These are phyloP conservation scores for Penicillium macrosclerotiorum DNA, from an alignment of 495 filamentous ascomycete species.

Conservation along the genomic window DNA sequence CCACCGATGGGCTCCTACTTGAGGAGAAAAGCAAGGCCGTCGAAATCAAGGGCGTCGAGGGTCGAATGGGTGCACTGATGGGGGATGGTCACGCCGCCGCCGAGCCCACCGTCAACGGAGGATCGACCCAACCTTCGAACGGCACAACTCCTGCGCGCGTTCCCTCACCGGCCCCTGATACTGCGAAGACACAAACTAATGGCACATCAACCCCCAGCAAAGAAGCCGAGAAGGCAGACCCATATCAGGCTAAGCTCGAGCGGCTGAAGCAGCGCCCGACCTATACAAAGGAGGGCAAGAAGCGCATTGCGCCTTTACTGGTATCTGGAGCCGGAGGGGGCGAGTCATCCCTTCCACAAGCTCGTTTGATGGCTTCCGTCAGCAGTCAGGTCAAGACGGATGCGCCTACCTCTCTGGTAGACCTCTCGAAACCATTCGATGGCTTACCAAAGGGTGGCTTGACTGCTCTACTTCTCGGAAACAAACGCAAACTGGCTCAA, in stretches of 20 bases:
- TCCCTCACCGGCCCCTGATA: slow-evolving; percentile 34
- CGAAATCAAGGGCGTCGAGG: slow-evolving; percentile 84
- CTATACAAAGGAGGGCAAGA: slow-evolving; percentile 95
- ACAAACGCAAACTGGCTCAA: slow-evolving; percentile 78
- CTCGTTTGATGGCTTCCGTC: slow-evolving; percentile 71
- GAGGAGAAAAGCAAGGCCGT: slow-evolving; percentile 91
- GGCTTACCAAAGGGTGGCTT: slow-evolving; percentile 89
- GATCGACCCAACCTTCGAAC: slow-evolving; percentile 35
- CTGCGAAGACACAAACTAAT: slow-evolving; percentile 39
- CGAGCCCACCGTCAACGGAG: slow-evolving; percentile 44
- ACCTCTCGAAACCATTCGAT: slow-evolving; percentile 92
- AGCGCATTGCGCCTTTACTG: slow-evolving; percentile 86
- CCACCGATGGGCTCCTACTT: slow-evolving; percentile 77
- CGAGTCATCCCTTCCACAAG: slow-evolving; percentile 82
- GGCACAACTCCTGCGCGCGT: slow-evolving; percentile 41
- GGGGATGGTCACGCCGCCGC: slow-evolving; percentile 57
- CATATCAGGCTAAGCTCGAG: slow-evolving; percentile 66
- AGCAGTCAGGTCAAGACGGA: slow-evolving; percentile 61
- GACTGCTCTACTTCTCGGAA: slow-evolving; percentile 79
- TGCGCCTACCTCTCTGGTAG: slow-evolving; percentile 78
- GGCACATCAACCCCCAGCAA: slow-evolving; percentile 34
- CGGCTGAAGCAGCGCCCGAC: slow-evolving; percentile 86
- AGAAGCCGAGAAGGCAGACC: slow-evolving; percentile 58
- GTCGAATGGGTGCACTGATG: slow-evolving; percentile 96
- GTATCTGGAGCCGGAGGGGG: slow-evolving; percentile 81